A percentile compares a stretch with the other conserved stretches of the same genome.
Evolutionary conservation across 495 filamentous ascomycete species (phyloP).

Genomic region (Extremus antarcticus): DNA sequence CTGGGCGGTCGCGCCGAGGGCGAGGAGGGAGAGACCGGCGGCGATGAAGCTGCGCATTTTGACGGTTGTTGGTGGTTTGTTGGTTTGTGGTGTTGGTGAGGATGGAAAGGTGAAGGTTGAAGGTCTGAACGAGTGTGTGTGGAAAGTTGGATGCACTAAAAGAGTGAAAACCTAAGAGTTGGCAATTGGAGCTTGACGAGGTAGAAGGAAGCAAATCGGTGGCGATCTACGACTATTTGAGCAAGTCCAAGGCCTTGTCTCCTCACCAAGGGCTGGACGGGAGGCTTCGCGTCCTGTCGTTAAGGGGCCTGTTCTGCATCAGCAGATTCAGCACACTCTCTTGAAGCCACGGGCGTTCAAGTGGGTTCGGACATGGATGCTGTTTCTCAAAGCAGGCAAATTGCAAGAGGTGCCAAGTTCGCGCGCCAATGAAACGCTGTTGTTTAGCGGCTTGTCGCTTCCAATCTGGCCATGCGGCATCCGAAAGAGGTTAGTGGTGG

Average conservation of each 20-base stretch:
- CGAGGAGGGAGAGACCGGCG: conserved; percentile 2
- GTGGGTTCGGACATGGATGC: too few species aligned
- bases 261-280: background rate
- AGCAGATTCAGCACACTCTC: background rate
- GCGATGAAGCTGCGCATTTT: conserved; percentile 12
- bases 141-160: background rate
- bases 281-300: background rate
- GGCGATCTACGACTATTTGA: background rate
- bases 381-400: too few species aligned
- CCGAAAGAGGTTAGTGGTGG: too few species aligned
- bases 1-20: conserved; percentile 2
- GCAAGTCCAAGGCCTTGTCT: background rate
- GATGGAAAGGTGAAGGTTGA: background rate
- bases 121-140: background rate
- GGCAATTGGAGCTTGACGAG: background rate
- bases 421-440: too few species aligned
- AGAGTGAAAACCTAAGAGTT: background rate
- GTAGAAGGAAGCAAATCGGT: background rate
- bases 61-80: background rate
- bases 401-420: too few species aligned
- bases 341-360: background rate
- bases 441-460: too few species aligned
- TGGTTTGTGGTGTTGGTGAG: background rate
- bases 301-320: background rate
- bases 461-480: too few species aligned